Evolutionary conservation across 1,139 yeast genomes (phyloP), one percentile per base, ranked within the genome.

Genomic region (Yamadazyma dushanensis): DNA sequence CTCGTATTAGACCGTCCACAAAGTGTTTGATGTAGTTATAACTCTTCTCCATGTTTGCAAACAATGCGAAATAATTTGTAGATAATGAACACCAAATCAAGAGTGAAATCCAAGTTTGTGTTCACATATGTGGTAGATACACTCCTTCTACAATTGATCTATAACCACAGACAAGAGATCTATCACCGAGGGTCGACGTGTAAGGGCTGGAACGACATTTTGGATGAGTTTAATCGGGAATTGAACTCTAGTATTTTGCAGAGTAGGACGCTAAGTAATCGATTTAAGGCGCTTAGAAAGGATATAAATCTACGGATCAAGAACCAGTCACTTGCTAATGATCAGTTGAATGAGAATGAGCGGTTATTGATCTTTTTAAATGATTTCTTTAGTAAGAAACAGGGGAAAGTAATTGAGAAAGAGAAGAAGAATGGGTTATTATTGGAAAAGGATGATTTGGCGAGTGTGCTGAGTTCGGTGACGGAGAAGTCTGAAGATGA

Each of bases 121-220:
- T 60, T 60, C 46, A 59, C 63, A 6, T 60, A 53, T 38, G 63
- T 56, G 31, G 45, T 57, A 5, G 66, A 61, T 34, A 50, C 54
- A 20, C 40, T 36, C 26, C 44, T 61, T 7, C 46, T 61, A 11
- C 48, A 43, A 18, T 42, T 59, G 27, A 56, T 60, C 14, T 44
- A 40, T 35, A 47, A 47, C 31, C 45, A 54, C 37, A 43, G 49
- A 10, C 49, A 51, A 16, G 60, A 53, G 20, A 44, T 61, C 3
- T 59, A 56, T 40, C 57, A 57, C n/a, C 39, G 65, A 30, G 66
- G 66, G 2, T 49, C 53, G 25, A 56, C 59, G 16, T 46, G 59
- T 27, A 57, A 52, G 38, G 60, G 63, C 1, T 61, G 66, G 66
- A 54, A 53, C 16, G 35, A 40, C 6, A 54, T 61, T 8, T 46